Evolutionary conservation across 495 filamentous ascomycete genomes (phyloP).

Genomic region (Penicillium desertorum): DNA sequence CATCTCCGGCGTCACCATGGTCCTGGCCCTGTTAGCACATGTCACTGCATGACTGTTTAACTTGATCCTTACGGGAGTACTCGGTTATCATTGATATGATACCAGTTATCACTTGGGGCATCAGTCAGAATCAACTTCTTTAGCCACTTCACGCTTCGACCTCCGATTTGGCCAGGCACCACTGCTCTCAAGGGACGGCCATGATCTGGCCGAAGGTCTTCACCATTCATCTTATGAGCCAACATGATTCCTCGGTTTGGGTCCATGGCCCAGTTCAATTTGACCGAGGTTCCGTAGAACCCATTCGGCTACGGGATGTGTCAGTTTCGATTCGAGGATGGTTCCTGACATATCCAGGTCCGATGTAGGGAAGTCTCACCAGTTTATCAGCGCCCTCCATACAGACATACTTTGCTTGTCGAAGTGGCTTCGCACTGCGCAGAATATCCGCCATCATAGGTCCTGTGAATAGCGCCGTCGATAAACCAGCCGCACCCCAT

Average conservation of each 20-base stretch:
- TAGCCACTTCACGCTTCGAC: slow-evolving; percentile 93
- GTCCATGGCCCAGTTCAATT: slow-evolving; percentile 87
- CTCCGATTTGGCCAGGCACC: slow-evolving; percentile 92
- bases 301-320: slow-evolving; percentile 67
- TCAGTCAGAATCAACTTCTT: slow-evolving; percentile 79
- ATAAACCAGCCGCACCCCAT: slow-evolving; percentile 89
- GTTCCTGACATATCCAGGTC: neutral
- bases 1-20: slow-evolving; percentile 82
- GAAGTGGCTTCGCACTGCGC: slow-evolving; percentile 62
- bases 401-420: slow-evolving; percentile 79
- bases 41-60: neutral
- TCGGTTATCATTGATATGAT: slow-evolving; percentile 93
- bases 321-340: slow-evolving; percentile 3
- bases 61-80: slow-evolving; percentile 64
- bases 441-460: slow-evolving; percentile 75
- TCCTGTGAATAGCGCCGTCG: slow-evolving; percentile 88
- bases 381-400: slow-evolving; percentile 92
- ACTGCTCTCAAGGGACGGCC: slow-evolving; percentile 82
- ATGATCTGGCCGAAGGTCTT: slow-evolving; percentile 79
- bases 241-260: slow-evolving; percentile 84
- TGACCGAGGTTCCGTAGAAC: slow-evolving; percentile 85
- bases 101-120: slow-evolving; percentile 88
- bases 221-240: slow-evolving; percentile 91
- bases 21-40: slow-evolving; percentile 38
- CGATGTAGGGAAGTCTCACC: slow-evolving; percentile 35